These are phyloP conservation scores for Lentinula lateritia DNA, from an alignment of 768 basidiomycete genomes.

Conservation along the genomic window DNA sequence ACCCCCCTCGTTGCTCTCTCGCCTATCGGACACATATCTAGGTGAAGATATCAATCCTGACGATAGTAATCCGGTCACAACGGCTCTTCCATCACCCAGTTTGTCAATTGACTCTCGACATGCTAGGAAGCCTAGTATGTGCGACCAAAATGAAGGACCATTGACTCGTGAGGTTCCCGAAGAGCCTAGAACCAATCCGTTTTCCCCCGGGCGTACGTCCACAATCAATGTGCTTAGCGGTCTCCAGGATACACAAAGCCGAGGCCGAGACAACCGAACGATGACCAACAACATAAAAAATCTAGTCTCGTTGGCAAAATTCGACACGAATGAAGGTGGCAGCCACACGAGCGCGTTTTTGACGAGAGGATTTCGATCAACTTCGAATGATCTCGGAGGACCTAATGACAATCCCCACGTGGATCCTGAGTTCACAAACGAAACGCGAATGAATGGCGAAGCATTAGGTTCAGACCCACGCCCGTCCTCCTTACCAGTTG, in stretches of 20 bases:
- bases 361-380: not conserved
- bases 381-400: not conserved
- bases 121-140: not conserved
- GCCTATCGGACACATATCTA: not conserved
- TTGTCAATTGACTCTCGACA: not conserved
- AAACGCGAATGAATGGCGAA: not conserved
- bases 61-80: not conserved
- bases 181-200: not conserved
- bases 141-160: not conserved
- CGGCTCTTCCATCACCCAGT: not conserved
- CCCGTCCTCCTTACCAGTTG: not conserved
- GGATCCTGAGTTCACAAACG: not conserved
- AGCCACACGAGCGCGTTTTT: not conserved
- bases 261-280: not conserved
- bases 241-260: not conserved
- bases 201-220: not conserved
- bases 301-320: not conserved
- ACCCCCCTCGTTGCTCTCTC: constrained; percentile 4
- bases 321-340: not conserved
- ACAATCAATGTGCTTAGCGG: not conserved
- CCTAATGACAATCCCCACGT: not conserved
- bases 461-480: constrained; percentile 2
- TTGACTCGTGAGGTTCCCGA: not conserved
- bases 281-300: not conserved
- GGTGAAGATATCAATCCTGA: not conserved